Conservation (phyloP, 257 asterid species). For the Ocimum tenuiflorum region DNA sequence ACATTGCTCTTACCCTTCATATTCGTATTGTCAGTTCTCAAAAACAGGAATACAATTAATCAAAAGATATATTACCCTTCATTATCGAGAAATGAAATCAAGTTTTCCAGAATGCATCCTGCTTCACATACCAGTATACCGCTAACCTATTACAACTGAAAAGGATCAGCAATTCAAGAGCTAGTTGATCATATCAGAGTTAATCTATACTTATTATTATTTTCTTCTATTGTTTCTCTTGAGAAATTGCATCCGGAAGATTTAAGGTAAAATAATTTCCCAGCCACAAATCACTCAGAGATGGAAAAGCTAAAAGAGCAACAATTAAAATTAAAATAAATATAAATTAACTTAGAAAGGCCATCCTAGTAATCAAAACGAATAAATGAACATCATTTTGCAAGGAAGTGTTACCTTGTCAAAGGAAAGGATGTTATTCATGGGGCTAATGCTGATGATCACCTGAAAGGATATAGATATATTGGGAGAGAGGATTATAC, state of each 20-base stretch:
- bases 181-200: slow-evolving; percentile 1
- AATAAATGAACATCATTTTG: background rate
- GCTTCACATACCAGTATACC: slow-evolving; percentile 96
- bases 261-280: too few relatives aligned
- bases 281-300: background rate
- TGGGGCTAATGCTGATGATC: slow-evolving; percentile 64
- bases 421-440: slow-evolving; percentile 72
- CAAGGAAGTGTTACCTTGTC: slow-evolving; percentile 61
- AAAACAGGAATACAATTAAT: background rate
- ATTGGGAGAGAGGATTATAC: slow-evolving; percentile 5
- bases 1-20: too few relatives aligned
- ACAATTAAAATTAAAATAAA: slow-evolving; percentile 7
- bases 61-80: slow-evolving; percentile 53
- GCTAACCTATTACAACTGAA: slow-evolving; percentile 48
- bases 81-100: slow-evolving; percentile 75
- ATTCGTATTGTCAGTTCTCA: background rate
- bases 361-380: slow-evolving; percentile 9
- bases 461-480: slow-evolving; percentile 46
- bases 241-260: background rate
- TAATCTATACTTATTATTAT: background rate
- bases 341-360: slow-evolving; percentile 6
- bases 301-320: slow-evolving; percentile 5
- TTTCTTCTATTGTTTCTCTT: background rate
- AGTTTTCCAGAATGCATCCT: slow-evolving; percentile 97
- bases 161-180: slow-evolving; percentile 22